Evolutionary conservation across 192 early-diverging fungal species (phyloP).

Genomic region (Entrophospora sp.): DNA sequence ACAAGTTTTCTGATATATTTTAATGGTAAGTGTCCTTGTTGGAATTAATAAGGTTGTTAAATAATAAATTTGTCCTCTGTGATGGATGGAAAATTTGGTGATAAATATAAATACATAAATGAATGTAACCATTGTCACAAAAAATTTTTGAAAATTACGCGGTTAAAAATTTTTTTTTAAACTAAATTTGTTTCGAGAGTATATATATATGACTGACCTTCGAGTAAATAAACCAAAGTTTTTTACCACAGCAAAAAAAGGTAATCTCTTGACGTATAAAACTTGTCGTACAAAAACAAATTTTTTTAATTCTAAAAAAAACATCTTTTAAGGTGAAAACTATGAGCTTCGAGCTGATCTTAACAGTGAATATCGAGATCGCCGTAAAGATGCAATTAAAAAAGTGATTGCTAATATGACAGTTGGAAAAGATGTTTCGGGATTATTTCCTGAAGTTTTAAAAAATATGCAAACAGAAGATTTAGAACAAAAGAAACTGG

Average conservation of each 20-base stretch:
- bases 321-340: constrained; percentile 69
- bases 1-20: too few species aligned
- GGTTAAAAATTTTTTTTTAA: too few species aligned
- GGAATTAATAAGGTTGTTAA: too few species aligned
- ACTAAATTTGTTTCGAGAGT: too few species aligned
- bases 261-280: constrained; percentile 27
- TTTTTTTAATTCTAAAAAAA: background rate
- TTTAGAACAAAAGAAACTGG: constrained; percentile 94
- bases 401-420: constrained; percentile 99
- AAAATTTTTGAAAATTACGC: too few species aligned
- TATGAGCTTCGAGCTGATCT: constrained; percentile 95
- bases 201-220: constrained; percentile 26
- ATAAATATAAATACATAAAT: too few species aligned
- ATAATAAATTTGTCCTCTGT: too few species aligned
- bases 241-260: constrained; percentile 68
- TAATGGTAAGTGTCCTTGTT: too few species aligned
- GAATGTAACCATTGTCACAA: too few species aligned
- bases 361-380: constrained; percentile 94
- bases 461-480: constrained; percentile 99
- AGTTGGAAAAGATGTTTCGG: constrained; percentile 95
- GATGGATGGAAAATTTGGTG: too few species aligned
- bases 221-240: constrained; percentile 45
- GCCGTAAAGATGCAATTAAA: constrained; percentile 95
- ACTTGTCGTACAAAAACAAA: background rate
- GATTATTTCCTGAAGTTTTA: constrained; percentile 92